phyloP scores from a whole-genome alignment of 495 filamentous ascomycete genomes.

The Xylona heveae region DNA sequence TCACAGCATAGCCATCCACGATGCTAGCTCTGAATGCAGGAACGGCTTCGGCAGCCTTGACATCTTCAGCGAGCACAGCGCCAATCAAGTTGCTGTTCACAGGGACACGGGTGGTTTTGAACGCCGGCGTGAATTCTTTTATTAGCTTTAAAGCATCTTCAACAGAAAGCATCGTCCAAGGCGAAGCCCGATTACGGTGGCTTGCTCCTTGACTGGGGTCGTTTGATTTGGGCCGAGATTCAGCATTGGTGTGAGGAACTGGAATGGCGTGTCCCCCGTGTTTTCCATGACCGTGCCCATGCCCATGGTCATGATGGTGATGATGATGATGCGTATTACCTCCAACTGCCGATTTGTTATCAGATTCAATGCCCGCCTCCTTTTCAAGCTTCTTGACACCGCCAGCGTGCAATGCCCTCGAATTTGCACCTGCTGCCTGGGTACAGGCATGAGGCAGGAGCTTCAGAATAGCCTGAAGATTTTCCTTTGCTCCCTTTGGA shows the following conservation, averaged over 20 bases:
- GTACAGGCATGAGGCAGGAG: constrained; percentile 82
- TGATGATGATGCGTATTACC: constrained; percentile 15
- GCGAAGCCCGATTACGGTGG: constrained; percentile 58
- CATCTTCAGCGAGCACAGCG: constrained; percentile 60
- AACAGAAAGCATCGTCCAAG: constrained; percentile 83
- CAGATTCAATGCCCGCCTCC: constrained; percentile 43
- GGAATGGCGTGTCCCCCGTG: constrained; percentile 36
- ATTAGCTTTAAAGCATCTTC: constrained; percentile 59
- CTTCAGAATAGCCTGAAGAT: constrained; percentile 76
- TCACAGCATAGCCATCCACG: constrained; percentile 87
- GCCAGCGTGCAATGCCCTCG: constrained; percentile 55
- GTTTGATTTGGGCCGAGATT: constrained; percentile 45
- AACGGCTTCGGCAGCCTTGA: constrained; percentile 58
- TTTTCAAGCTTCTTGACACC: constrained; percentile 68
- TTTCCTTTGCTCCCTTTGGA: constrained; percentile 91
- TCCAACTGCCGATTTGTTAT: constrained; percentile 12
- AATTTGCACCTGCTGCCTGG: constrained; percentile 70
- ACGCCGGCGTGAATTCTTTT: constrained; percentile 39
- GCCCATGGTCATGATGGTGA: constrained; percentile 26
- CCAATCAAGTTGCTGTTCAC: constrained; percentile 47
- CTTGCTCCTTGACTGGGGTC: constrained; percentile 62
- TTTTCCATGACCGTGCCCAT: constrained; percentile 34
- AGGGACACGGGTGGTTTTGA: constrained; percentile 27
- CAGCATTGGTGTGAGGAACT: constrained; percentile 46
- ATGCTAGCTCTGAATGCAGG: constrained; percentile 91